Evolutionary conservation across 2,329 filamentous ascomycete species (phyloP).

Genomic region (Fusarium nematophilum): DNA sequence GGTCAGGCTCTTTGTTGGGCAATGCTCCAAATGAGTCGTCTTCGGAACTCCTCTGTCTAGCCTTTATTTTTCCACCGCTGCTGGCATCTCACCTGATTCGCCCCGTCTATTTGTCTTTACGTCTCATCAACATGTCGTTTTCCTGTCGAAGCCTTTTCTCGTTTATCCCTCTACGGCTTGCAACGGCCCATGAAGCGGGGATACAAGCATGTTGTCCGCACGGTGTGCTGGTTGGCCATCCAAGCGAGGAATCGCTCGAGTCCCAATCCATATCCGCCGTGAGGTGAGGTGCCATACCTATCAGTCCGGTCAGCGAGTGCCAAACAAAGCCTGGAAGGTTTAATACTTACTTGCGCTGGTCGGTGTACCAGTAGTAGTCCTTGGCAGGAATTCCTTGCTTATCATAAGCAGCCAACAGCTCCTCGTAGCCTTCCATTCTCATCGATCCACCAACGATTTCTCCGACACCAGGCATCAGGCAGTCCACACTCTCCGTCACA

Average conservation of each 20-base stretch:
- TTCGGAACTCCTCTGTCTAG: not conserved
- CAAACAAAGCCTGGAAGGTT: not conserved
- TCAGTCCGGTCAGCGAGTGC: not conserved
- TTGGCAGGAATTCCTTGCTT: constrained; percentile 85
- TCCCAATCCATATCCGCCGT: constrained; percentile 93
- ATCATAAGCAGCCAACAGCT: constrained; percentile 89
- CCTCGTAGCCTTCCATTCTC: constrained; percentile 93
- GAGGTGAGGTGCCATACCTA: constrained; percentile 82
- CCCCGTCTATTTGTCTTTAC: not conserved
- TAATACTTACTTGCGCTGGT: constrained; percentile 81
- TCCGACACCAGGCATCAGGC: constrained; percentile 89
- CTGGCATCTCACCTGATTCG: not conserved
- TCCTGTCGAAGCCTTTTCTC: not conserved
- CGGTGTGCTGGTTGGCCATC: constrained; percentile 73
- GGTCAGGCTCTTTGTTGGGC: not conserved
- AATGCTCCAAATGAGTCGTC: too few relatives aligned
- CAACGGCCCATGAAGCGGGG: constrained; percentile 84
- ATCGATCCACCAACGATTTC: constrained; percentile 97
- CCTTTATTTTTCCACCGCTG: not conserved
- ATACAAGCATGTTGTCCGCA: constrained; percentile 77
- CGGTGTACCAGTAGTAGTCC: constrained; percentile 98
- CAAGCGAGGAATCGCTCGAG: constrained; percentile 81
- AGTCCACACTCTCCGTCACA: constrained; percentile 93
- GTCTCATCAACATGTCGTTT: not conserved
- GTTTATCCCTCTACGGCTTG: constrained; percentile 70